Conservation (phyloP, 1,284 basidiomycete genomes). For the Retiboletus flavoniger region DNA sequence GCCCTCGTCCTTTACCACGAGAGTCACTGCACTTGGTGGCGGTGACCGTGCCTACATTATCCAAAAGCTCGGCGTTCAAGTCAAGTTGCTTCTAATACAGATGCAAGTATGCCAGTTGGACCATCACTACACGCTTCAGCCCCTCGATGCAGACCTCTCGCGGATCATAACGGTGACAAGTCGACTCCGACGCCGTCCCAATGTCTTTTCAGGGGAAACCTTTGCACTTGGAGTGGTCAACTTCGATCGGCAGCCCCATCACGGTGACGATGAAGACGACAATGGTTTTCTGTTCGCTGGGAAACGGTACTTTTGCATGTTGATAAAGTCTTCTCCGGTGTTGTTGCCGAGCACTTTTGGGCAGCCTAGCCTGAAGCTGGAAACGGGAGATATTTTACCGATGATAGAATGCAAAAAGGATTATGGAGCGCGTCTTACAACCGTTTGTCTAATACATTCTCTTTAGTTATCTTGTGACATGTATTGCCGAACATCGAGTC, state of each 20-base stretch:
- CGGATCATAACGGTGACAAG: background rate
- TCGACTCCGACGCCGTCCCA: background rate
- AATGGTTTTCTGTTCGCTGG: background rate
- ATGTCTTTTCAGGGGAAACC: background rate
- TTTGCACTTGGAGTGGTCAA: background rate
- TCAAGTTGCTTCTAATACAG: background rate
- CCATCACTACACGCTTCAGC: background rate
- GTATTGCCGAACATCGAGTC: too few species aligned
- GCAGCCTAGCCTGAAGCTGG: background rate
- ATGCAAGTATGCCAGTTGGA: background rate
- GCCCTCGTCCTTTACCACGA: background rate
- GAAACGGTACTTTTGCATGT: background rate
- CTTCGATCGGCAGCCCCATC: background rate
- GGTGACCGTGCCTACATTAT: background rate
- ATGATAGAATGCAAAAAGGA: background rate
- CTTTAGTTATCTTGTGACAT: background rate
- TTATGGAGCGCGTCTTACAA: background rate
- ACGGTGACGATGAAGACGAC: background rate
- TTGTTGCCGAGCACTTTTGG: background rate
- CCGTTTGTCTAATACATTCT: background rate
- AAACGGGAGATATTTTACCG: background rate
- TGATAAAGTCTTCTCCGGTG: background rate
- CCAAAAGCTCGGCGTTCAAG: background rate
- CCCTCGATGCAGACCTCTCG: background rate
- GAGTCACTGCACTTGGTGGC: background rate